Percentiles rank a stretch among this genome's conserved stretches.
These are phyloP conservation scores for Phellopilus nigrolimitatus DNA, from an alignment of 1,284 basidiomycete species.

Conservation along the genomic window DNA sequence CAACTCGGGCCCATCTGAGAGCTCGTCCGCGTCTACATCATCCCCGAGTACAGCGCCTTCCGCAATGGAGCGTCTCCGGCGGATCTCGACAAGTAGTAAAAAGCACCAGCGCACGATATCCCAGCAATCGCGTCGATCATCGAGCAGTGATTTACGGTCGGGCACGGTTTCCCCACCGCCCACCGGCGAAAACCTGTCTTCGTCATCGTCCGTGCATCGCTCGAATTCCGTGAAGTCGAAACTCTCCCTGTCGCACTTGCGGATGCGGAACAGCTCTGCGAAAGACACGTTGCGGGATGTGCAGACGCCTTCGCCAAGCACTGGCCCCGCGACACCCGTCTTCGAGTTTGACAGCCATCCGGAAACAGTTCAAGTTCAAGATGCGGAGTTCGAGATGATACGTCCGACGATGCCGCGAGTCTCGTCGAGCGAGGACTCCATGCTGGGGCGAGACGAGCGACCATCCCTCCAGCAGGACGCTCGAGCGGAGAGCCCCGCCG, in stretches of 20 bases:
- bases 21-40: neutral
- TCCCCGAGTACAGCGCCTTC: constrained; percentile 5
- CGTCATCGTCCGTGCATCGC: constrained; percentile 21
- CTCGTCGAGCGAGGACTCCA: constrained; percentile 49
- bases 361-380: constrained; percentile 62
- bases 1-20: constrained; percentile 1
- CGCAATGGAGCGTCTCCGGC: constrained; percentile 23
- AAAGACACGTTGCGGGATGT: constrained; percentile 35
- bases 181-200: neutral
- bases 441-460: constrained; percentile 11
- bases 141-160: constrained; percentile 24
- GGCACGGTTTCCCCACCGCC: constrained; percentile 22
- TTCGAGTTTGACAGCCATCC: constrained; percentile 30
- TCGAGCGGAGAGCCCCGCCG: constrained; percentile 27
- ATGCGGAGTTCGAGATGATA: constrained; percentile 77
- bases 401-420: constrained; percentile 48
- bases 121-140: constrained; percentile 19
- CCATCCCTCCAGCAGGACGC: constrained; percentile 30
- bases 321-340: constrained; percentile 25
- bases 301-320: constrained; percentile 25
- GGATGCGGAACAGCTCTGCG: constrained; percentile 27
- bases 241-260: constrained; percentile 53
- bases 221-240: constrained; percentile 47
- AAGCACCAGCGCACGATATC: constrained; percentile 15
- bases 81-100: constrained; percentile 18